Evolutionary conservation across 257 asterid genomes (phyloP).

Genomic region (Solanum phureja): DNA sequence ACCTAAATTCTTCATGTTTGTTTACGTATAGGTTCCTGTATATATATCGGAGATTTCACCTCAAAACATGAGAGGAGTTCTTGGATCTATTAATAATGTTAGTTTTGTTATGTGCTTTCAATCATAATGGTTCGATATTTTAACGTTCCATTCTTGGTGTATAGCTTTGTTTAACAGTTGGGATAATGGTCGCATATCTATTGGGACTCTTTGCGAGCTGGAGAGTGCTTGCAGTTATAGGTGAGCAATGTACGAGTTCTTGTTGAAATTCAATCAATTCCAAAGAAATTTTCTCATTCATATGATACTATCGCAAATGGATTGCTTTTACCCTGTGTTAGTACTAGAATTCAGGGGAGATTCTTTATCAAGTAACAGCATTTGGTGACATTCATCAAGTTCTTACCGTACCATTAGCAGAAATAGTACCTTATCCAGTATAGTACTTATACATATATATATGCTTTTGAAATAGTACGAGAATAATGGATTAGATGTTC

Average conservation of each 20-base stretch:
- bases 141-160: background rate
- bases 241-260: conserved; percentile 20
- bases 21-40: conserved; percentile 59
- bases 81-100: conserved; percentile 82
- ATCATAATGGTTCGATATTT: background rate
- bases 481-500: background rate
- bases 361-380: background rate
- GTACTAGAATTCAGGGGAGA: background rate
- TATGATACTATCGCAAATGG: background rate
- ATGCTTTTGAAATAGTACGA: background rate
- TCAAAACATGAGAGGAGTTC: conserved; percentile 79
- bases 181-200: conserved; percentile 69
- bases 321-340: background rate
- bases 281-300: background rate
- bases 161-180: conserved; percentile 71
- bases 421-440: background rate
- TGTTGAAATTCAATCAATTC: background rate
- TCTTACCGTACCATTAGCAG: background rate
- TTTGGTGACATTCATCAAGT: background rate
- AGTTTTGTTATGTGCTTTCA: background rate
- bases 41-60: conserved; percentile 91
- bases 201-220: conserved; percentile 68
- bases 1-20: background rate
- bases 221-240: conserved; percentile 76
- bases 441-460: background rate